A percentile compares a stretch with the other conserved stretches of the same genome.
These are phyloP conservation scores for Picochlorum sp. DNA, from an alignment of 139 green algal genomes.

Conservation along the genomic window DNA sequence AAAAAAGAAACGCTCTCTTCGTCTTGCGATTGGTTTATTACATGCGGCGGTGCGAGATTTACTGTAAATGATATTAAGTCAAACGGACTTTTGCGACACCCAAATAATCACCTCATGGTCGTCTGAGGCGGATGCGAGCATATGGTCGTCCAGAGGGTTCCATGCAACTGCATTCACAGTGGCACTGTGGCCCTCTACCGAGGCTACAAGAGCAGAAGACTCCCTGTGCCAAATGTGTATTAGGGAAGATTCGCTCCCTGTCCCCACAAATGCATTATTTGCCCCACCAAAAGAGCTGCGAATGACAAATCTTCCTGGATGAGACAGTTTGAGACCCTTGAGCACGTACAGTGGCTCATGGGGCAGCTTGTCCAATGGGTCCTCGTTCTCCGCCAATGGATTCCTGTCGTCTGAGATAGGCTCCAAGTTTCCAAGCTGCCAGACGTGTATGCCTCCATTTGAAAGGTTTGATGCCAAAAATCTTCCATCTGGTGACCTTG, in stretches of 20 bases:
- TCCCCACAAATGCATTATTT: constrained; percentile 63
- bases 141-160: constrained; percentile 68
- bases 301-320: constrained; percentile 67
- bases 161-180: constrained; percentile 83
- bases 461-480: constrained; percentile 48
- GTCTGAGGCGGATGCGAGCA: constrained; percentile 25
- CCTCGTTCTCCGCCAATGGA: background rate
- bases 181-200: constrained; percentile 58
- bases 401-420: background rate
- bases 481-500: constrained; percentile 41
- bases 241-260: constrained; percentile 54
- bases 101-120: no score
- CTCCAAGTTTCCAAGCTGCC: constrained; percentile 17
- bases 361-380: constrained; percentile 14
- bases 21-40: no score
- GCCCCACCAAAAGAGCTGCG: constrained; percentile 70
- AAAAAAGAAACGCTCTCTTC: no score
- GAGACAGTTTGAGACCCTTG: background rate
- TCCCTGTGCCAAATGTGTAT: constrained; percentile 71
- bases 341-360: constrained; percentile 2
- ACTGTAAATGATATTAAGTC: no score
- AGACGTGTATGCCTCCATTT: constrained; percentile 18
- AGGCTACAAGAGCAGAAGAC: constrained; percentile 60
- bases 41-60: no score
- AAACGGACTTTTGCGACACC: no score